Percentiles rank a stretch among this genome's conserved stretches.
Evolutionary conservation across 352 stramenopile species (phyloP).

Genomic region (Phytopythium litorale): DNA sequence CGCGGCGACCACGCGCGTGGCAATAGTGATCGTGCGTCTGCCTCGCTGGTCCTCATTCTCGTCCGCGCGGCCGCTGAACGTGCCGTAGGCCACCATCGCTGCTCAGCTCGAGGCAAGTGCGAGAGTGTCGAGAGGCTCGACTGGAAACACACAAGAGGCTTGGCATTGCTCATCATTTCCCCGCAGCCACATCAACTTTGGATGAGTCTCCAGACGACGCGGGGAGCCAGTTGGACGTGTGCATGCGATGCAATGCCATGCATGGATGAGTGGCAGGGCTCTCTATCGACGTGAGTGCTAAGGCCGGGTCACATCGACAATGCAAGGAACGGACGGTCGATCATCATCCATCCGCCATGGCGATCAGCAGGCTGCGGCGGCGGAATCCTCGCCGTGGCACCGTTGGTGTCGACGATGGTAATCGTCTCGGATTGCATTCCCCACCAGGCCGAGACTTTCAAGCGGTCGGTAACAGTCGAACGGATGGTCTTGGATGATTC

Average conservation of each 20-base stretch:
- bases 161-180: neutral
- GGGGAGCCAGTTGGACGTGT: neutral
- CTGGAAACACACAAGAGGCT: neutral
- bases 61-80: neutral
- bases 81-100: conserved; percentile 5
- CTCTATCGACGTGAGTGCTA: neutral
- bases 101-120: neutral
- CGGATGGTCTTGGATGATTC: no score
- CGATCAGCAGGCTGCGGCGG: neutral
- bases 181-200: conserved; percentile 4
- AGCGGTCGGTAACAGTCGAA: neutral
- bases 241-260: neutral
- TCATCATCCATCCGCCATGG: neutral
- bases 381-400: neutral
- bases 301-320: neutral
- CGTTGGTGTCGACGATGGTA: no score
- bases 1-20: neutral
- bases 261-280: neutral
- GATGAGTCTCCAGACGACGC: conserved; percentile 2
- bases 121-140: neutral
- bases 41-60: neutral
- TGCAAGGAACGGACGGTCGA: neutral
- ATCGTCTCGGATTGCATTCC: no score
- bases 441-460: neutral
- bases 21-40: neutral